Conservation (phyloP, 306 rosid genomes). For the Cucumis melo region DNA sequence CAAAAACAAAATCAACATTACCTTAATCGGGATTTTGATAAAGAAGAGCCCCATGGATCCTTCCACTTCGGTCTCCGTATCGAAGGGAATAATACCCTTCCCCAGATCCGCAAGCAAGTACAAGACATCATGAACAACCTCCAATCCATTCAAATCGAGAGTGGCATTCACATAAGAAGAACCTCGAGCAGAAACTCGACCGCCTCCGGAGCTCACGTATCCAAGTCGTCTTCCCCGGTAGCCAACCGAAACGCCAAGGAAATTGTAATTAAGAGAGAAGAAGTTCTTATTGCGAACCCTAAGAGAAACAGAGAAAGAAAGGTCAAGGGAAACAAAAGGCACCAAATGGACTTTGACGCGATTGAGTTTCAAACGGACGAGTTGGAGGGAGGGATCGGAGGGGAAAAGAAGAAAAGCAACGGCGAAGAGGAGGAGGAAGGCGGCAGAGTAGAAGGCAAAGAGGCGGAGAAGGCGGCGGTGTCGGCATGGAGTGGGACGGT, state of each 20-base stretch:
- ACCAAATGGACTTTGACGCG: conserved; percentile 30
- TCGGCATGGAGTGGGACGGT: conserved; percentile 4
- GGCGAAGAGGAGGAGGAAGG: conserved; percentile 24
- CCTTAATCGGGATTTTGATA: conserved; percentile 62
- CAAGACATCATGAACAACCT: conserved; percentile 53
- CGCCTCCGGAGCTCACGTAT: conserved; percentile 37
- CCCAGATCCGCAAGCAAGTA: conserved; percentile 67
- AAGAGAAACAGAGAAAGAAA: conserved; percentile 47
- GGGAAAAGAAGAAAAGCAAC: conserved; percentile 46
- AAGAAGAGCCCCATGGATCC: conserved; percentile 52
- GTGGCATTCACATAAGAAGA: conserved; percentile 58
- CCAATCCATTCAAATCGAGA: conserved; percentile 45
- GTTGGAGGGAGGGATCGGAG: conserved; percentile 44
- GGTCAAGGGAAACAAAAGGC: conserved; percentile 38
- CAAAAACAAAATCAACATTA: conserved; percentile 2
- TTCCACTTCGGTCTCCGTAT: conserved; percentile 37
- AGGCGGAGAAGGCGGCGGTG: conserved; percentile 7
- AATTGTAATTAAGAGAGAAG: conserved; percentile 50
- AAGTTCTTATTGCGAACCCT: conserved; percentile 50
- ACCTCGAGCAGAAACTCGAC: conserved; percentile 40
- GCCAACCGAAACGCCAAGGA: conserved; percentile 43
- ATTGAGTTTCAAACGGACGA: conserved; percentile 43
- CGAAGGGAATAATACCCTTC: conserved; percentile 68
- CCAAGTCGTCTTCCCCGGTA: conserved; percentile 67
- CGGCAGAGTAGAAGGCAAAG: conserved; percentile 10